Evolutionary conservation across 2,329 filamentous ascomycete species (phyloP), one percentile per base, ranked within the genome.

Genomic region (Xylariaceae sp.): DNA sequence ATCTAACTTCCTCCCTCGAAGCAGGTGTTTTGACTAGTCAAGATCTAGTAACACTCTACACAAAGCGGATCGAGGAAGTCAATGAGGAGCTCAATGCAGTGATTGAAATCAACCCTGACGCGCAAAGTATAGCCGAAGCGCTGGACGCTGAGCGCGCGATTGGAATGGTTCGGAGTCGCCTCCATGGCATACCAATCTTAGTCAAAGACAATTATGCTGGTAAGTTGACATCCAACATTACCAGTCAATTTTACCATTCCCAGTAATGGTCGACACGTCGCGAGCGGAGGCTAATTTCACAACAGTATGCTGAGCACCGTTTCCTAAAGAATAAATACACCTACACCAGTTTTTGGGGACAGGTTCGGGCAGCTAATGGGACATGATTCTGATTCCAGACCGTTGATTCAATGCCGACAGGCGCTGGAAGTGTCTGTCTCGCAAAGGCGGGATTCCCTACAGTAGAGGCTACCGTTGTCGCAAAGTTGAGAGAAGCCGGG

Each of bases 201-300:
- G 74, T 86, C 67, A 86, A 86, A 66, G 79, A 84, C 65, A 85
- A 83, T 62, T 83, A 85, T 51, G 82, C 77, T 22, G 86, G 82
- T 0, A 62, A 67, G 1, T 27, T 7, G 22, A 27, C 22, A 27
- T 7, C 7, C 22, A 27, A 27, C 22, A 27, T 27, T 27, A 27
- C 22, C n/a, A n/a, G n/a, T 27, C 22, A 7, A 27, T 27, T 5
- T 7, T 7, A 27, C 7, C 22, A 27, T 7, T 27, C 22, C 22
- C 22, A 27, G 4, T 27, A 7, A 7, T 27, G 22, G 22, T 27
- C 7, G 22, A 27, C 22, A 7, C 22, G 22, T 27, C 22, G 22
- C 22, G 7, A 7, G 4, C 22, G 7, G 22, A 27, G 22, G 22
- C 22, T 27, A 27, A 27, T 27, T 27, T 27, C 7, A 7, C 22